Base-by-base conservation (phyloP, 2,329 filamentous ascomycete genomes). In the Thelonectria blattea region DNA sequence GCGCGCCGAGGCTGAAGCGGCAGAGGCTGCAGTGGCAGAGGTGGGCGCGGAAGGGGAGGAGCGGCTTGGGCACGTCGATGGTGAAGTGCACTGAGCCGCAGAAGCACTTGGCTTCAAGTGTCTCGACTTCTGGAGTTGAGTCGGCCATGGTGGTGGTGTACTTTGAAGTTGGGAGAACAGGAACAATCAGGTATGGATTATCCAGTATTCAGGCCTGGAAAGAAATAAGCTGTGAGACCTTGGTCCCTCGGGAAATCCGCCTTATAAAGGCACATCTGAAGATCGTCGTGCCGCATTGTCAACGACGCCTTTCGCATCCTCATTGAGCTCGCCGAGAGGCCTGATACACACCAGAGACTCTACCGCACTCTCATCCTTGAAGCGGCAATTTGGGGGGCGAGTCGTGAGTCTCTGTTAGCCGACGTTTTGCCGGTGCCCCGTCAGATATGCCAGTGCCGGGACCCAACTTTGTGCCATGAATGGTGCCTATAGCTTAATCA, bases 21-120 rank as follows among this genome's bases (percentile, higher is more conserved):
- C 81, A 83, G 30, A 78, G 65, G 63, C 75, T 77, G 70, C 81
- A 83, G 60, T 80, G 76, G 65, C 81, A 83, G 53, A 82, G 70
- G 59, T 81, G 76, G 14, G 74, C 72, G 12, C 72, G 68, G 5
- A 83, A 71, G 0, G 80, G 81, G 0, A 83, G 75, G 1, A 68
- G 64, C 0, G 74, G 68, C 3, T 63, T 64, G 1, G 78, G 76
- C 1, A 83, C 61, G 5, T 77, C 74, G 58, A 83, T 58, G 5
- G 72, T 76, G 68, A 80, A 79, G 65, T 79, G 75, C 6, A 80
- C 72, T 22, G 76, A 74, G 53, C 76, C 76, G 66, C 81, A 83
- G 64, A 75, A 74, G 68, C 81, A 83, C 56, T 74, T 75, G n/a
- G 79, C 80, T 32, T 77, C 74, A 15, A 83, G 75, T 1, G 71